Evolutionary conservation across 768 basidiomycete genomes (phyloP), one percentile per base, ranked within the genome.

Genomic region (Lentinula sp.): DNA sequence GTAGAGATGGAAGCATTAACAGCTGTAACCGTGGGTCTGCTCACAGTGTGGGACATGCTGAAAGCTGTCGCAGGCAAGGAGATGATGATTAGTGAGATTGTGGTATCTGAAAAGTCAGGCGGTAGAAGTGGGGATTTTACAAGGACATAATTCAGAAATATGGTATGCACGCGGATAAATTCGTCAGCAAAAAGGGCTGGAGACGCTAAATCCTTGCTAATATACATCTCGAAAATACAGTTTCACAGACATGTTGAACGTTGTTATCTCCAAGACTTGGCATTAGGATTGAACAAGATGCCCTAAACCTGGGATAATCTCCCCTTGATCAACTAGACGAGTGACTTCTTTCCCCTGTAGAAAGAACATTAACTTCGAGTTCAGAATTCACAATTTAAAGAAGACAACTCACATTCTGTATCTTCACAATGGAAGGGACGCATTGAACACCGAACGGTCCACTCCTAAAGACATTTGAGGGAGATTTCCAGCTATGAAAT

Each of bases 1-100:
- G 91, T 94, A 18, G 92, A 94, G 76, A 94, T 98, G 89, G 95
- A 97, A 74, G 94, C 93, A 23, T 70, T 95, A 60, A 91, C 87
- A n/a, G 88, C 87, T 23, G 93, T 92, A 8, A 86, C 86, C 1
- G 77, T 90, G 34, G 87, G 86, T 5, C 78, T 91, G 35, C 75
- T 95, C 58, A 92, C 91, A 1, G 85, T 95, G 13, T 96, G 93
- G 90, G 93, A 94, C 69, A 95, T 96, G 93, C 80, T 95, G 34
- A 95, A 95, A 74, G 88, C 89, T 4, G 87, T 93, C 1, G 92
- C 90, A 1, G 94, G 92, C n/a, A 82, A 82, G 69, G 89, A 91
- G 61, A 94, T 96, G 91, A 74, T 82, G 61, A 91, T 97, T 39
- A 77, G 83, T 18, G 81, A 84, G 23, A 81, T 93, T 40, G 73